Evolutionary conservation across 495 filamentous ascomycete species (phyloP).

Genomic region (Talaromyces thailandensis): DNA sequence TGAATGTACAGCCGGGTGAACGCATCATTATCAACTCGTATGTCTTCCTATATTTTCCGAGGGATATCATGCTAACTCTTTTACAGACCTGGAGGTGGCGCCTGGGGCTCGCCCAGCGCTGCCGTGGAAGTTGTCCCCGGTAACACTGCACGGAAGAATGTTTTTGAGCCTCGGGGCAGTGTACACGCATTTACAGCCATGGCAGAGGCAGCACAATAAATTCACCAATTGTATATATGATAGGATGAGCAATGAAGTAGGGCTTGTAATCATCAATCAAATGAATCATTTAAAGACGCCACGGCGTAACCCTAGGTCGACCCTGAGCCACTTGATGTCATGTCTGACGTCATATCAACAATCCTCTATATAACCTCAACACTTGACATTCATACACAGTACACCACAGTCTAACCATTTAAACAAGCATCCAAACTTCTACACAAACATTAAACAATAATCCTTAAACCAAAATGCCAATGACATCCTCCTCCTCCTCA

Average conservation of each 20-base stretch:
- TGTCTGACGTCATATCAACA: background rate
- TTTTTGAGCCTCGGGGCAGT: slow-evolving; percentile 13
- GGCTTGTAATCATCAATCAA: background rate
- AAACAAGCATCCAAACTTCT: too few relatives aligned
- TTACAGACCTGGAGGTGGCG: slow-evolving; percentile 16
- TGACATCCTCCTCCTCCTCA: slow-evolving; percentile 12
- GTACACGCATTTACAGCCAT: slow-evolving; percentile 11
- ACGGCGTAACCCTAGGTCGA: background rate
- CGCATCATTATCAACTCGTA: slow-evolving; percentile 15
- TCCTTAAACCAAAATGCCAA: background rate
- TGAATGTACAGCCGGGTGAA: slow-evolving; percentile 14
- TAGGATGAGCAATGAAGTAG: background rate
- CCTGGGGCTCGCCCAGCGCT: slow-evolving; percentile 11
- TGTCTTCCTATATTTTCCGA: background rate
- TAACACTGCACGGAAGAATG: background rate
- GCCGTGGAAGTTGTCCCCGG: background rate
- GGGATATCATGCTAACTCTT: slow-evolving; percentile 2
- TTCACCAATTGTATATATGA: background rate
- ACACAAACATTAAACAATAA: too few relatives aligned
- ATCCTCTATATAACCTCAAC: background rate
- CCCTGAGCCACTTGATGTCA: background rate
- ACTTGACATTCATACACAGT: background rate
- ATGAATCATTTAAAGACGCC: background rate
- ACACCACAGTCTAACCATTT: too few relatives aligned
- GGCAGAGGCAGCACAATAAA: slow-evolving; percentile 8